Conservation (phyloP, 352 stramenopile species). For the Phytophthora megakarya region DNA sequence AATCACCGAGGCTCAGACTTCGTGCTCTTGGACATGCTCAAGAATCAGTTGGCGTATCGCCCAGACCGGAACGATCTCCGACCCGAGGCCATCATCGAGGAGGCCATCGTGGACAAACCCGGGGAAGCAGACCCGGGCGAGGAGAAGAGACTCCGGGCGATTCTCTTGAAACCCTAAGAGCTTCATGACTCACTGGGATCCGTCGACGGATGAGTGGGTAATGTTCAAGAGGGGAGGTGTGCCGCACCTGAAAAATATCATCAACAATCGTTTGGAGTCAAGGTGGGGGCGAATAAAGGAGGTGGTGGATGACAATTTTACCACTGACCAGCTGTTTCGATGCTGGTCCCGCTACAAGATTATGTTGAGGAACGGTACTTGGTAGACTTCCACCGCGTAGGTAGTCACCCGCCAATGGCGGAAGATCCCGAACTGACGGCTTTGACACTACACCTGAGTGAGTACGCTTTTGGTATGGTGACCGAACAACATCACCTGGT, state of each 20-base stretch:
- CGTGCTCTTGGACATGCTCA: slow-evolving; percentile 9
- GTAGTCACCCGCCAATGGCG: background rate
- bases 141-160: background rate
- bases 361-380: slow-evolving; percentile 8
- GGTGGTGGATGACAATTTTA: background rate
- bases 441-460: background rate
- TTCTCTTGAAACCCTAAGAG: no score
- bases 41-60: slow-evolving; percentile 1
- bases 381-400: slow-evolving; percentile 4
- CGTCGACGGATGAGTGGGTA: slow-evolving; percentile 7
- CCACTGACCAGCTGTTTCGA: slow-evolving; percentile 7
- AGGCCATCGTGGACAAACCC: background rate
- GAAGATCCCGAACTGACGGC: slow-evolving; percentile 3
- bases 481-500: background rate
- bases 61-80: slow-evolving; percentile 16
- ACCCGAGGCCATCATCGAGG: no score
- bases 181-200: slow-evolving; percentile 5
- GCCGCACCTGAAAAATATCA: slow-evolving; percentile 12
- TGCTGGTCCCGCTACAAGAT: slow-evolving; percentile 9
- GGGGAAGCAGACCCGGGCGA: background rate
- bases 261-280: slow-evolving; percentile 6
- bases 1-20: slow-evolving; percentile 13
- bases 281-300: slow-evolving; percentile 16
- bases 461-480: slow-evolving; percentile 5
- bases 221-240: slow-evolving; percentile 3